phyloP scores from a whole-genome alignment of 2,329 filamentous ascomycete species.

The Xylariaceae sp. region DNA sequence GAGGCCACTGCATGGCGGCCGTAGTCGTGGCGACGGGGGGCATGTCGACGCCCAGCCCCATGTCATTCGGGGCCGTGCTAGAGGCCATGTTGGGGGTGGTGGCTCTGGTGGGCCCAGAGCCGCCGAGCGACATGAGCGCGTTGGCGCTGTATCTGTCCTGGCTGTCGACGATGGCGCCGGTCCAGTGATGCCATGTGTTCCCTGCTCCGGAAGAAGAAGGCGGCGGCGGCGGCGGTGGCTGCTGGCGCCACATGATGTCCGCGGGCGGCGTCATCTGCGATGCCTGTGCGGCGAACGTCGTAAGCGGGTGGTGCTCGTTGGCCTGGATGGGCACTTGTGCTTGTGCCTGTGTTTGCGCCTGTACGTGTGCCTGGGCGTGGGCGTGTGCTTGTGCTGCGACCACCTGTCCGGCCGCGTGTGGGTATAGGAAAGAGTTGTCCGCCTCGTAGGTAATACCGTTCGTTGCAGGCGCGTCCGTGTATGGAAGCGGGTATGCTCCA shows the following conservation, averaged over 20 bases:
- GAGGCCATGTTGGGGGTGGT: slow-evolving; percentile 24
- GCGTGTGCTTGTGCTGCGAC: slow-evolving; percentile 30
- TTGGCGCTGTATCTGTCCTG: slow-evolving; percentile 54
- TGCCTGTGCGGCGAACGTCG: slow-evolving; percentile 35
- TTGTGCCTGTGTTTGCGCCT: slow-evolving; percentile 30
- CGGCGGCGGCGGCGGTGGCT: slow-evolving; percentile 11
- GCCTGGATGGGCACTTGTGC: slow-evolving; percentile 33
- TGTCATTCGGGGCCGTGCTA: slow-evolving; percentile 13
- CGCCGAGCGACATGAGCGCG: slow-evolving; percentile 51
- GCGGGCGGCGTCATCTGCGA: slow-evolving; percentile 34
- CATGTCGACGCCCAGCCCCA: slow-evolving; percentile 32
- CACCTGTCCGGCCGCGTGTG: slow-evolving; percentile 32
- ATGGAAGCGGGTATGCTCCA: slow-evolving; percentile 32
- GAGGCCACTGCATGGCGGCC: slow-evolving; percentile 37
- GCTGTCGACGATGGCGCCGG: slow-evolving; percentile 52
- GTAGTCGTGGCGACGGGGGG: slow-evolving; percentile 28
- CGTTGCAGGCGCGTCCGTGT: slow-evolving; percentile 31
- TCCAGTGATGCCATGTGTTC: slow-evolving; percentile 60
- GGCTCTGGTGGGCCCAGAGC: slow-evolving; percentile 14
- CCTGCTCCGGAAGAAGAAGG: slow-evolving; percentile 28
- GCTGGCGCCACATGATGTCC: slow-evolving; percentile 36
- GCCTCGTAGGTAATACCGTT: slow-evolving; percentile 33
- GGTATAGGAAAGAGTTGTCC: slow-evolving; percentile 33
- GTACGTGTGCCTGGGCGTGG: slow-evolving; percentile 25
- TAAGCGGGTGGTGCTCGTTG: slow-evolving; percentile 32